Evolutionary conservation across 2,329 filamentous ascomycete species (phyloP).

Genomic region (Parascedosporium putredinis): DNA sequence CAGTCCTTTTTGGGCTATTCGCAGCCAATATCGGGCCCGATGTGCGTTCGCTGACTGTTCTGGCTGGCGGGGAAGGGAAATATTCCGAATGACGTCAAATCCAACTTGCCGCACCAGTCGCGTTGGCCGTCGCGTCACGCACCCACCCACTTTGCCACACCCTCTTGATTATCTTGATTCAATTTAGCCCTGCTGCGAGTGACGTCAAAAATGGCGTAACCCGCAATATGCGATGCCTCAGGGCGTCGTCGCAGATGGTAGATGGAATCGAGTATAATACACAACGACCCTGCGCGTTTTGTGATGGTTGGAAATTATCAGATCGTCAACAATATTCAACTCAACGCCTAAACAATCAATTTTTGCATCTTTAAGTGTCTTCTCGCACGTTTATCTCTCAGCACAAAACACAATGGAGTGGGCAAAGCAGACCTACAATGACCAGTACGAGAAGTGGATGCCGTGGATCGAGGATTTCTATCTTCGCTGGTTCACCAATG

Average conservation of each 20-base stretch:
- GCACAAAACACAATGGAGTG: constrained; percentile 33
- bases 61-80: no score
- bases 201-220: background rate
- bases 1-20: no score
- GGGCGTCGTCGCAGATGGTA: background rate
- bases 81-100: no score
- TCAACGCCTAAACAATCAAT: background rate
- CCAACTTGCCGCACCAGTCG: no score
- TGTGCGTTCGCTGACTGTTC: no score
- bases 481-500: constrained; percentile 61
- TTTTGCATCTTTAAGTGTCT: background rate
- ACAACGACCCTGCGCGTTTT: background rate
- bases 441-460: constrained; percentile 65
- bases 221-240: background rate
- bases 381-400: background rate
- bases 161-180: background rate
- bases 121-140: background rate
- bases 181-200: background rate
- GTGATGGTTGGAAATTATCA: no score
- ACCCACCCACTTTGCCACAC: background rate
- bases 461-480: constrained; percentile 69
- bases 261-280: background rate
- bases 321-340: background rate
- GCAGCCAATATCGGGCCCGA: no score
- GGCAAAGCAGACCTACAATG: constrained; percentile 54